These are phyloP conservation scores for Eucalyptus cladocalyx DNA, from an alignment of 345 rosid genomes.

Conservation along the genomic window DNA sequence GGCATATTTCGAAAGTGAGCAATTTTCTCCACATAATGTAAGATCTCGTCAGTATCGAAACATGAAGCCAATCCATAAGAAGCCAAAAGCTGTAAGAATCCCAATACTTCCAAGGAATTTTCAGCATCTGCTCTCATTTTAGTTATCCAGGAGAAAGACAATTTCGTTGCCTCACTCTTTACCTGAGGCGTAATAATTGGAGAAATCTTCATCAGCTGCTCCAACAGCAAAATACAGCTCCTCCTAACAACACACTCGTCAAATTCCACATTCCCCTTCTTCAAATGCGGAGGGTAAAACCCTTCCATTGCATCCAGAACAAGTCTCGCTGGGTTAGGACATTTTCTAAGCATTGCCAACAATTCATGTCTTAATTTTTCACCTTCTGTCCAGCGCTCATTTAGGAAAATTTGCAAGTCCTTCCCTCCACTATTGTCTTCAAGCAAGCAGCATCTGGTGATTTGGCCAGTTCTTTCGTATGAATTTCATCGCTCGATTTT, in stretches of 20 bases:
- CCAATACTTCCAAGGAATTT: constrained; percentile 23
- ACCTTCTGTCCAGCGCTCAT: constrained; percentile 16
- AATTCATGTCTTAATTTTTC: constrained; percentile 15
- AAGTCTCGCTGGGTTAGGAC: constrained; percentile 44
- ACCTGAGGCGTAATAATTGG: constrained; percentile 12
- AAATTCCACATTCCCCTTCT: constrained; percentile 2
- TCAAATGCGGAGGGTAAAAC: constrained; percentile 26
- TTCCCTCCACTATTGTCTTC: constrained; percentile 12
- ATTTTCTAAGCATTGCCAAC: not conserved
- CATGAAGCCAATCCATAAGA: constrained; percentile 17
- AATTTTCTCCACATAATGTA: constrained; percentile 6
- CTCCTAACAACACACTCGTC: constrained; percentile 15
- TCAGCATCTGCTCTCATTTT: constrained; percentile 11
- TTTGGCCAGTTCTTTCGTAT: not conserved
- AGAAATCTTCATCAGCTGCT: constrained; percentile 26
- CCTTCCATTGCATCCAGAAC: constrained; percentile 45
- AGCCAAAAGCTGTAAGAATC: constrained; percentile 30
- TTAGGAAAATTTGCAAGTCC: constrained; percentile 33
- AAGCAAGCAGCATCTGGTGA: not conserved
- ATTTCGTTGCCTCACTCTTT: constrained; percentile 19
- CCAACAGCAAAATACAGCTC: constrained; percentile 34
- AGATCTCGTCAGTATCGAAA: constrained; percentile 13
- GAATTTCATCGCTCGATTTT: not conserved
- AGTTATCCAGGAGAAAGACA: constrained; percentile 25
- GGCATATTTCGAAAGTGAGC: constrained; percentile 15